Base-by-base conservation (phyloP, 345 rosid genomes). In the Citrus glauca region DNA sequence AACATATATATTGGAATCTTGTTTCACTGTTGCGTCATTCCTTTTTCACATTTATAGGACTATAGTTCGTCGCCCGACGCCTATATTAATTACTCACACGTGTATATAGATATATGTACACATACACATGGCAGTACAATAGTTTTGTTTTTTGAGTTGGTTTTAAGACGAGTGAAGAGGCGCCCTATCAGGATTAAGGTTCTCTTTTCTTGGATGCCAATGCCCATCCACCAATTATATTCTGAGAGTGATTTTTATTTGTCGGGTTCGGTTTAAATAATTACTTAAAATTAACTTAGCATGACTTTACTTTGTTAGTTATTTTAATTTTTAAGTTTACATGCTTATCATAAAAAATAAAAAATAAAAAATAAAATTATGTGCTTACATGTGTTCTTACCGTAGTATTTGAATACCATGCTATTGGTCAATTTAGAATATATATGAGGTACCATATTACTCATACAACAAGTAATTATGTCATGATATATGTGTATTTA, bases 1-100 rank as follows among this genome's bases (percentile, higher is more conserved):
- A 69, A 70, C 69, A 70, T 65, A 56, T 63, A 14, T 71, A 48
- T 74, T 33, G 74, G 37, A 78, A 75, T 78, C 79, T 75, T 53
- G 66, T 68, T 78, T 73, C 28, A 75, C 86, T 71, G 69, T 78
- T 78, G 84, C 83, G 82, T 78, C 78, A 73, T 42, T 83, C 80
- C 42, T 71, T 57, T 75, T 75, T 45, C 16, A 45, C 50, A 13
- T 45, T 0, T 45, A 11, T 11, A 13, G 16, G 50, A 45, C 50
- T 45, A 13, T 0, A 3, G 50, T 45, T 45, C 13, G 50, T 45
- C 17, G 50, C 17, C 50, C 5, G 17, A 11, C 5, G 50, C 50
- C 50, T 45, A 3, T 19, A 1, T 7, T 22, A 56, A 19, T 20
- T 19, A 2, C 8, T 6, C n/a, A 2, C 28, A 48, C 4, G 13